A percentile compares a stretch with the other conserved stretches of the same genome.
Evolutionary conservation across 2,329 filamentous ascomycete species (phyloP).

Genomic region (Fusarium nelsonii): DNA sequence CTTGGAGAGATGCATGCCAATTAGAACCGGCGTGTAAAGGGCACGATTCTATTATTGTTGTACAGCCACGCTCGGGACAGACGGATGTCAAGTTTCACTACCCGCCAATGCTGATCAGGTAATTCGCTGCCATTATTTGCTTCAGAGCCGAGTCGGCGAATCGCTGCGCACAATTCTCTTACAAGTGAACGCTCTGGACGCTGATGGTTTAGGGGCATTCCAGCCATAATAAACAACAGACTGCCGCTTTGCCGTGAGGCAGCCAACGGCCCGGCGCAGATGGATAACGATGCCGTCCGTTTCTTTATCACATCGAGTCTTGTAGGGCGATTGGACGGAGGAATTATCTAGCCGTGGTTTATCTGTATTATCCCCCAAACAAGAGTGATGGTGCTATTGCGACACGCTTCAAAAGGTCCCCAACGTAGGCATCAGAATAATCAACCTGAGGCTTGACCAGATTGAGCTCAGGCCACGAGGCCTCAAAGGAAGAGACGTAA

Average conservation of each 20-base stretch:
- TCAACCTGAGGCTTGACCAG: slow-evolving; percentile 44
- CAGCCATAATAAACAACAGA: slow-evolving; percentile 12
- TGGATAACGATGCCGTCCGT: slow-evolving; percentile 14
- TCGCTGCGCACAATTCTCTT: slow-evolving; percentile 9
- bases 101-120: slow-evolving; percentile 23
- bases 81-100: slow-evolving; percentile 37
- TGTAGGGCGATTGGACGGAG: slow-evolving; percentile 26
- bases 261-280: slow-evolving; percentile 11
- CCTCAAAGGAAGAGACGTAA: slow-evolving; percentile 41
- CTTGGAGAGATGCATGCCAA: slow-evolving; percentile 13
- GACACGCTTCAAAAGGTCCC: slow-evolving; percentile 4
- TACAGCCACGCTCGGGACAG: slow-evolving; percentile 41
- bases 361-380: slow-evolving; percentile 34
- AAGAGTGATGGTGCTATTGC: slow-evolving; percentile 24
- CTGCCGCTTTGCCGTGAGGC: slow-evolving; percentile 35
- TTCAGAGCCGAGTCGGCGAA: slow-evolving; percentile 7
- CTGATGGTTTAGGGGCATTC: slow-evolving; percentile 27
- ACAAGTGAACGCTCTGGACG: neutral
- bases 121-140: slow-evolving; percentile 27
- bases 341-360: slow-evolving; percentile 28
- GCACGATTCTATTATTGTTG: slow-evolving; percentile 27
- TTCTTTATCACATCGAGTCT: slow-evolving; percentile 16
- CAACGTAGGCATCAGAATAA: slow-evolving; percentile 34
- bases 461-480: slow-evolving; percentile 47
- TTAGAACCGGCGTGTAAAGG: neutral